Percentiles rank a stretch among this genome's conserved stretches.
phyloP scores from a whole-genome alignment of 495 filamentous ascomycete genomes.

The Sporormia fimetaria region DNA sequence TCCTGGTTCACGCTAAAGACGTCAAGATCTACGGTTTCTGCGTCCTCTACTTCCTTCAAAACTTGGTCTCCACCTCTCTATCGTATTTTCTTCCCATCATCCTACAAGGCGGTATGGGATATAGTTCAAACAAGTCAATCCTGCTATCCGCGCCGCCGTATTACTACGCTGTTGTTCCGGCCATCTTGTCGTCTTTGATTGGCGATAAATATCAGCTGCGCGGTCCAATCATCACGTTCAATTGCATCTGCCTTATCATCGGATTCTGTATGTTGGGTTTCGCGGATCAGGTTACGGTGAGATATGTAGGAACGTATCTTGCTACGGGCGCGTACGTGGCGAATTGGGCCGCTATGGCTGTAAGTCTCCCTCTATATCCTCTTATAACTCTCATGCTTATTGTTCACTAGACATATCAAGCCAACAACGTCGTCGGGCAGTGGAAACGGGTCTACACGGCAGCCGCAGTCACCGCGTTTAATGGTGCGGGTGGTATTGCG shows the following conservation, averaged over 20 bases:
- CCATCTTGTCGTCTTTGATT: constrained; percentile 55
- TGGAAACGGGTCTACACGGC: constrained; percentile 69
- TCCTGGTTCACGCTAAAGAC: constrained; percentile 52
- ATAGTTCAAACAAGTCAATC: constrained; percentile 52
- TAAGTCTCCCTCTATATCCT: too few species aligned
- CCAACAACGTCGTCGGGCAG: constrained; percentile 36
- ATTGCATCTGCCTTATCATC: constrained; percentile 55
- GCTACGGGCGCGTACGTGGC: constrained; percentile 68
- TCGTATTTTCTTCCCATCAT: constrained; percentile 62
- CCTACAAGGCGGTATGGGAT: constrained; percentile 59
- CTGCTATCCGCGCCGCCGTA: constrained; percentile 66
- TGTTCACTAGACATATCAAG: constrained; percentile 19
- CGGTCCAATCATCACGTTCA: constrained; percentile 62
- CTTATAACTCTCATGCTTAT: too few species aligned
- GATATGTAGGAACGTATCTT: constrained; percentile 64
- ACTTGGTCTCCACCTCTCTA: constrained; percentile 55
- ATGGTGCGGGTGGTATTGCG: constrained; percentile 65
- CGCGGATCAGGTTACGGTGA: constrained; percentile 51
- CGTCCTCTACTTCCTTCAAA: constrained; percentile 61
- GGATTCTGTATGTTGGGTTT: constrained; percentile 70
- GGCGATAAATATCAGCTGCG: constrained; percentile 55
- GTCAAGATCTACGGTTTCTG: constrained; percentile 64
- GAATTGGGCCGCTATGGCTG: constrained; percentile 69
- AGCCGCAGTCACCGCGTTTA: constrained; percentile 56
- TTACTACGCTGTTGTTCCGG: constrained; percentile 63